A percentile compares a stretch with the other conserved stretches of the same genome.
Evolutionary conservation across 2,329 filamentous ascomycete species (phyloP).

Genomic region (Hypoxylon sp.): DNA sequence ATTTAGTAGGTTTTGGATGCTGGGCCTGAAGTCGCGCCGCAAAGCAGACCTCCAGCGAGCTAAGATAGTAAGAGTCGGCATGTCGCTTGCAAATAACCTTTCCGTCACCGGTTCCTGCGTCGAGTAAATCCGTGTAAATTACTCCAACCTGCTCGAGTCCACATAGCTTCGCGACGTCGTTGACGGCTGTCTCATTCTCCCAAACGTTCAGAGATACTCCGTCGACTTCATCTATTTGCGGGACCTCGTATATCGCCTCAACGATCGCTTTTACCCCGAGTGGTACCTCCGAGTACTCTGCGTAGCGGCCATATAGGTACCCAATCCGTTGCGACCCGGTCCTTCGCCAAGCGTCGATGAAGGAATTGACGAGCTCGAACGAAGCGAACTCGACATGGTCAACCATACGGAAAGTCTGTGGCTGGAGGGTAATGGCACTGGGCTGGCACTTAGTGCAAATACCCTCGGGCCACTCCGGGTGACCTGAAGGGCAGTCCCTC

Average conservation of each 20-base stretch:
- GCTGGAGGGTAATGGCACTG: conserved; percentile 94
- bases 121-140: conserved; percentile 92
- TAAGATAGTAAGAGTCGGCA: conserved; percentile 92
- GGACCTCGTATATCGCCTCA: conserved; percentile 96
- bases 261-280: conserved; percentile 95
- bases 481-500: conserved; percentile 89
- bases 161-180: conserved; percentile 83
- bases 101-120: conserved; percentile 83
- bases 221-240: conserved; percentile 88
- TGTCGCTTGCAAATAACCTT: conserved; percentile 95
- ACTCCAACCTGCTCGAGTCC: conserved; percentile 90
- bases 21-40: conserved; percentile 88
- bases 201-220: conserved; percentile 87
- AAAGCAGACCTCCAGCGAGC: conserved; percentile 91
- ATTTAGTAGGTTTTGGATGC: conserved; percentile 91
- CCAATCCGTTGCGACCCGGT: conserved; percentile 87
- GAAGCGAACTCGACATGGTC: conserved; percentile 97
- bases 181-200: conserved; percentile 84
- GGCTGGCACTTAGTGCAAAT: conserved; percentile 99
- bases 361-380: conserved; percentile 84
- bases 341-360: conserved; percentile 91
- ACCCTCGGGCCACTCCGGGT: conserved; percentile 92
- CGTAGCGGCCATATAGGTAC: conserved; percentile 90
- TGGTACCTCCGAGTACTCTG: conserved; percentile 91
- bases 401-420: conserved; percentile 94